Conservation (phyloP, 139 green algal genomes). For the Penium margaritaceum region DNA sequence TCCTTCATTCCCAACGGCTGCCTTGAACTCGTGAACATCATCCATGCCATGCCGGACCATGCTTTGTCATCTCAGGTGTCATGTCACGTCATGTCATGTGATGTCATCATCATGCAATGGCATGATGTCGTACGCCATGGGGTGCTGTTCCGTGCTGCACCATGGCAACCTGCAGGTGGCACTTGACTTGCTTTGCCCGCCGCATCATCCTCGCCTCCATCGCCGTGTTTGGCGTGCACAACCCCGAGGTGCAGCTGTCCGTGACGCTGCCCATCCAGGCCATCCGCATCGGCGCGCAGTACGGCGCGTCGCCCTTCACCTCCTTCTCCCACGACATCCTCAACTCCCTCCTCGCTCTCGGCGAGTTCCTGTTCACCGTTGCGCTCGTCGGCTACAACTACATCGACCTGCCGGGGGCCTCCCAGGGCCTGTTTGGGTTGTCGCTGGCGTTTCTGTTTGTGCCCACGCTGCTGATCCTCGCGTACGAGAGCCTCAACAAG, state of each 20-base stretch:
- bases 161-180: no score
- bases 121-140: no score
- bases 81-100: no score
- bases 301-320: conserved; percentile 1
- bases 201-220: conserved; percentile 5
- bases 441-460: not conserved
- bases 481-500: conserved; percentile 8
- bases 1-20: no score
- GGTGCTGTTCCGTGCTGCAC: no score
- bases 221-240: not conserved
- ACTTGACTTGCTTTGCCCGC: not conserved
- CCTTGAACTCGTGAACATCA: no score
- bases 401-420: not conserved
- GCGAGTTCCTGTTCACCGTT: conserved; percentile 1
- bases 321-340: not conserved
- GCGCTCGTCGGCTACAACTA: conserved; percentile 6
- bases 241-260: no score
- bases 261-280: conserved; percentile 7
- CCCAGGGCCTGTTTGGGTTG: not conserved
- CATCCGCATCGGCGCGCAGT: conserved; percentile 11
- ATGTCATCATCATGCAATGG: no score
- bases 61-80: no score
- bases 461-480: not conserved
- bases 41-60: no score
- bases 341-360: not conserved